A percentile compares a stretch with the other conserved stretches of the same genome.
phyloP scores from a whole-genome alignment of 1,139 yeast species.

The Zygotorulaspora mrakii region DNA sequence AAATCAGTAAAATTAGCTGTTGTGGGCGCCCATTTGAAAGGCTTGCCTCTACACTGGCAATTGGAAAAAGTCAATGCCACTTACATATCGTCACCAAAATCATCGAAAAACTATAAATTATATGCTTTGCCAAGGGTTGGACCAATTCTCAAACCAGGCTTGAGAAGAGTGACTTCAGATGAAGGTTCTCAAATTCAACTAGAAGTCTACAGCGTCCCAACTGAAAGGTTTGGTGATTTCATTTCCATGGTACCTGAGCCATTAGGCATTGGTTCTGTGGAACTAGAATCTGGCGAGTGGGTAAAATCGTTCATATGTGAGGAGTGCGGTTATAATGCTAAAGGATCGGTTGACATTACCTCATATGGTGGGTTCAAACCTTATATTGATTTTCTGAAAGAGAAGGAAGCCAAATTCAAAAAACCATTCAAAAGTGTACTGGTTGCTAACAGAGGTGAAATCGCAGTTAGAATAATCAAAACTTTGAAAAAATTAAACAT shows the following conservation, averaged over 20 bases:
- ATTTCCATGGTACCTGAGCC: slow-evolving; percentile 90
- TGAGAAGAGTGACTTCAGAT: slow-evolving; percentile 56
- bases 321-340: slow-evolving; percentile 69
- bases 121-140: slow-evolving; percentile 75
- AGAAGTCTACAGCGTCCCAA: slow-evolving; percentile 81
- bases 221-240: slow-evolving; percentile 72
- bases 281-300: slow-evolving; percentile 72
- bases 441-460: slow-evolving; percentile 97
- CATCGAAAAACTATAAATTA: slow-evolving; percentile 68
- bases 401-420: slow-evolving; percentile 15
- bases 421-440: slow-evolving; percentile 79
- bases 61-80: slow-evolving; percentile 80
- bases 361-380: slow-evolving; percentile 82
- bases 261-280: slow-evolving; percentile 88
- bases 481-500: slow-evolving; percentile 79
- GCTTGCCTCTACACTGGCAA: slow-evolving; percentile 93
- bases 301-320: slow-evolving; percentile 94
- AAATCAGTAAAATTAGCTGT: slow-evolving; percentile 69
- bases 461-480: slow-evolving; percentile 88
- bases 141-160: slow-evolving; percentile 84
- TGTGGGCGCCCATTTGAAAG: slow-evolving; percentile 91
- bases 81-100: slow-evolving; percentile 58
- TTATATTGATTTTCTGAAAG: slow-evolving; percentile 47
- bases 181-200: slow-evolving; percentile 61
- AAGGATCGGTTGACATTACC: slow-evolving; percentile 77